Evolutionary conservation across 2,329 filamentous ascomycete species (phyloP).

Genomic region (Xylariaceae sp.): DNA sequence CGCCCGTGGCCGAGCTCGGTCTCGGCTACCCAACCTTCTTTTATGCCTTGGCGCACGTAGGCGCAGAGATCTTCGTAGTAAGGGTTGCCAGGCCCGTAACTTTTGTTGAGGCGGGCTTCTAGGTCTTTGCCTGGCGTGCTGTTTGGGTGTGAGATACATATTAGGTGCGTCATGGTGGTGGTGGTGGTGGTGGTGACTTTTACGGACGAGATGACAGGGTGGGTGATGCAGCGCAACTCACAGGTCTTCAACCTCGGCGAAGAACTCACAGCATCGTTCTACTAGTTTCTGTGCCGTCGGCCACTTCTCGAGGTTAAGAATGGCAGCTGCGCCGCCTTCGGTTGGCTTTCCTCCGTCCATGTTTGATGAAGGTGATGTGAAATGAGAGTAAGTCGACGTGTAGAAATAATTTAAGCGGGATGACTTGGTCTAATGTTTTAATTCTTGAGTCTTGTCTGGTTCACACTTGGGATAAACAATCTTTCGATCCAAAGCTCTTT

Average conservation of each 20-base stretch:
- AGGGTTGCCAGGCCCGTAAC: slow-evolving; percentile 40
- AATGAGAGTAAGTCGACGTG: too few species aligned
- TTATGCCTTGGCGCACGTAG: slow-evolving; percentile 36
- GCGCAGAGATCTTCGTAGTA: slow-evolving; percentile 41
- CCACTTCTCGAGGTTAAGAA: slow-evolving; percentile 25
- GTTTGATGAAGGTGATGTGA: neutral
- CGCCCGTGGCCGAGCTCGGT: slow-evolving; percentile 39
- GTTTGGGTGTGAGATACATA: too few species aligned
- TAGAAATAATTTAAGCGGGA: too few species aligned
- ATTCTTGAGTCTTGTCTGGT: too few species aligned
- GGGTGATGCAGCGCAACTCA: too few species aligned
- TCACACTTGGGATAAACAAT: too few species aligned
- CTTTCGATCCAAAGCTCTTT: too few species aligned
- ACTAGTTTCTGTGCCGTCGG: slow-evolving; percentile 29
- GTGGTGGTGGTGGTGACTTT: slow-evolving; percentile 1
- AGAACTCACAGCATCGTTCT: slow-evolving; percentile 28
- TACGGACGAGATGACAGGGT: too few species aligned
- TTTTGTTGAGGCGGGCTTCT: slow-evolving; percentile 39
- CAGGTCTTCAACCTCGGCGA: slow-evolving; percentile 31
- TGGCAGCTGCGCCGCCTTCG: slow-evolving; percentile 14
- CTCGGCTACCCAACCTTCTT: slow-evolving; percentile 43
- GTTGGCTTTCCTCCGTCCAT: slow-evolving; percentile 15
- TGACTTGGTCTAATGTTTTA: too few species aligned
- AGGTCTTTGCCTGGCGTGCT: slow-evolving; percentile 44
- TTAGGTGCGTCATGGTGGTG: neutral